phyloP scores from a whole-genome alignment of 2,329 filamentous ascomycete genomes.

The Shiraia sp. region DNA sequence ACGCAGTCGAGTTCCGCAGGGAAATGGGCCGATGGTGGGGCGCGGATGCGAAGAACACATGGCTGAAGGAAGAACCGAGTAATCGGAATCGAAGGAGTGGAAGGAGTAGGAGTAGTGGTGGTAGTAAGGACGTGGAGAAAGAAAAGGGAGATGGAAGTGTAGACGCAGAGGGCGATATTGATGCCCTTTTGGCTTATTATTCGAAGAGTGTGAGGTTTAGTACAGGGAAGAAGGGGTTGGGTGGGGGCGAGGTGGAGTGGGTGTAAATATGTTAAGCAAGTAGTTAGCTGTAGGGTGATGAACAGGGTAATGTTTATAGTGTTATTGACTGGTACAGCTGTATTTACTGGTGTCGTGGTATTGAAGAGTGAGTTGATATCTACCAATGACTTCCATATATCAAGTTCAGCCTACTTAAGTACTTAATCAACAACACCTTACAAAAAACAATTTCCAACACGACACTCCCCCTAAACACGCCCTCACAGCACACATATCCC shows the following conservation, averaged over 20 bases:
- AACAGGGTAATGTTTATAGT: too few relatives aligned
- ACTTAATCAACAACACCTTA: too few relatives aligned
- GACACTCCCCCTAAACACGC: too few relatives aligned
- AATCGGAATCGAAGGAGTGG: conserved; percentile 17
- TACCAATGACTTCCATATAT: too few relatives aligned
- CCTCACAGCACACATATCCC: too few relatives aligned
- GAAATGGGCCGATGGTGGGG: conserved; percentile 25
- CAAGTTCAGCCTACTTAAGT: too few relatives aligned
- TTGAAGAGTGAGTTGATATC: too few relatives aligned
- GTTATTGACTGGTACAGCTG: too few relatives aligned
- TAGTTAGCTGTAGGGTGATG: too few relatives aligned
- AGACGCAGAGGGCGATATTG: conserved; percentile 5
- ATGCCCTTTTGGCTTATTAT: conserved; percentile 28
- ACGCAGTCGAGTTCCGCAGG: conserved; percentile 27
- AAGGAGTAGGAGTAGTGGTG: conserved; percentile 2
- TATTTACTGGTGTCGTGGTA: too few relatives aligned
- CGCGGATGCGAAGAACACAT: conserved; percentile 17
- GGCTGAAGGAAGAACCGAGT: conserved; percentile 13
- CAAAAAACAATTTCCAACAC: too few relatives aligned
- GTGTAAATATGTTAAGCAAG: neutral
- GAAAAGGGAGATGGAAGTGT: neutral
- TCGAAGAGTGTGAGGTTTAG: conserved; percentile 26
- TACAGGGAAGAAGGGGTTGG: conserved; percentile 15
- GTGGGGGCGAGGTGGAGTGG: neutral
- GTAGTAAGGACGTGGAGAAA: too few relatives aligned